Evolutionary conservation across 805 yeast species (phyloP).

Genomic region (Lachancea lanzarotensis): DNA sequence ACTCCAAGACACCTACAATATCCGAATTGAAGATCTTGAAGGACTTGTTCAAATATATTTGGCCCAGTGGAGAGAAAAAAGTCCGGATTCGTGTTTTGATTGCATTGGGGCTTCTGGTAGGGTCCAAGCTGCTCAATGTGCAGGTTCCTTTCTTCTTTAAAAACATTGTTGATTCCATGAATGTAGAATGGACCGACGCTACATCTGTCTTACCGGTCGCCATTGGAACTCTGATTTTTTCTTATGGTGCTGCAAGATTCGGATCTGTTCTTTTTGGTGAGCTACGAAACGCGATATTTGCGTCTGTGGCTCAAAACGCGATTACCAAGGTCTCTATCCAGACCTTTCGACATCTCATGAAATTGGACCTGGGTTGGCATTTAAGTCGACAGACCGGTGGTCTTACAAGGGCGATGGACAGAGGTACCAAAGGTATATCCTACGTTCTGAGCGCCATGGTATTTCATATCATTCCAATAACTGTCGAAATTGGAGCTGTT

Average conservation of each 20-base stretch:
- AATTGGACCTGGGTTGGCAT: constrained; percentile 85
- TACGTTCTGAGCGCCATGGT: constrained; percentile 93
- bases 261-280: constrained; percentile 95
- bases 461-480: constrained; percentile 90
- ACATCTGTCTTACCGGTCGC: constrained; percentile 50
- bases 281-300: constrained; percentile 89
- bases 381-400: constrained; percentile 93
- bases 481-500: constrained; percentile 87
- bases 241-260: constrained; percentile 90
- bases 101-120: constrained; percentile 67
- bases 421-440: constrained; percentile 96
- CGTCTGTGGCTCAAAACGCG: constrained; percentile 91
- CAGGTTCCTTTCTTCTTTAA: constrained; percentile 96
- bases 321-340: constrained; percentile 83
- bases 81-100: constrained; percentile 67
- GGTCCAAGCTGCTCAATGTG: constrained; percentile 80
- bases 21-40: constrained; percentile 48
- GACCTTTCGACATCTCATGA: constrained; percentile 77
- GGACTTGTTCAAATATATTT: constrained; percentile 61
- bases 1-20: constrained; percentile 26
- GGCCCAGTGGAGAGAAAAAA: constrained; percentile 70
- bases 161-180: constrained; percentile 84
- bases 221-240: constrained; percentile 63
- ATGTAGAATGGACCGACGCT: constrained; percentile 70
- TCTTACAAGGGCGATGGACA: constrained; percentile 87